Evolutionary conservation across 1,139 yeast genomes (phyloP).

Genomic region (Nakaseomyces bracarensis): DNA sequence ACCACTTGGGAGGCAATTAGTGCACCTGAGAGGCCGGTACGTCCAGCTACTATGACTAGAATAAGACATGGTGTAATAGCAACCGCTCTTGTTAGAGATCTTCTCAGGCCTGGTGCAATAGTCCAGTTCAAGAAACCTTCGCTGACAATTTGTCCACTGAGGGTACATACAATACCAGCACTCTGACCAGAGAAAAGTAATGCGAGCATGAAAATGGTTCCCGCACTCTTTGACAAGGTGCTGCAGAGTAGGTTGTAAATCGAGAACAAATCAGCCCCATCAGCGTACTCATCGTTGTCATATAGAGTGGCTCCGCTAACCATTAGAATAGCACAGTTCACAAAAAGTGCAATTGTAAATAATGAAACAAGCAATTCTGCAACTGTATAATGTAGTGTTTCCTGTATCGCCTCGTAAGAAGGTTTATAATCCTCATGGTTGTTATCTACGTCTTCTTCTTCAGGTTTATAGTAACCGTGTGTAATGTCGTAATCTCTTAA

Average conservation of each 20-base stretch:
- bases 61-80: slow-evolving; percentile 66
- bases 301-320: slow-evolving; percentile 65
- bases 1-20: slow-evolving; percentile 71
- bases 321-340: slow-evolving; percentile 63
- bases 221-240: slow-evolving; percentile 62
- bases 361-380: slow-evolving; percentile 57
- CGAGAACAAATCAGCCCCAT: slow-evolving; percentile 66
- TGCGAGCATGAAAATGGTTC: slow-evolving; percentile 64
- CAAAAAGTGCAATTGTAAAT: slow-evolving; percentile 65
- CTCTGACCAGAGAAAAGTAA: slow-evolving; percentile 71
- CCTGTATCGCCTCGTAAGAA: slow-evolving; percentile 55
- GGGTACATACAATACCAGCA: slow-evolving; percentile 75
- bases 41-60: slow-evolving; percentile 55
- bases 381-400: slow-evolving; percentile 57
- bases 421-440: slow-evolving; percentile 45
- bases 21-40: slow-evolving; percentile 60
- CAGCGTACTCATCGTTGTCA: slow-evolving; percentile 49
- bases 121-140: slow-evolving; percentile 76
- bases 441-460: slow-evolving; percentile 25
- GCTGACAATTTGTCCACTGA: slow-evolving; percentile 74
- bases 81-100: slow-evolving; percentile 60
- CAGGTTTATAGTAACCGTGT: slow-evolving; percentile 38
- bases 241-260: slow-evolving; percentile 55
- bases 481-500: slow-evolving; percentile 54
- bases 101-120: slow-evolving; percentile 57